phyloP scores from a whole-genome alignment of 1,284 basidiomycete genomes.

The Cerioporus squamosus region DNA sequence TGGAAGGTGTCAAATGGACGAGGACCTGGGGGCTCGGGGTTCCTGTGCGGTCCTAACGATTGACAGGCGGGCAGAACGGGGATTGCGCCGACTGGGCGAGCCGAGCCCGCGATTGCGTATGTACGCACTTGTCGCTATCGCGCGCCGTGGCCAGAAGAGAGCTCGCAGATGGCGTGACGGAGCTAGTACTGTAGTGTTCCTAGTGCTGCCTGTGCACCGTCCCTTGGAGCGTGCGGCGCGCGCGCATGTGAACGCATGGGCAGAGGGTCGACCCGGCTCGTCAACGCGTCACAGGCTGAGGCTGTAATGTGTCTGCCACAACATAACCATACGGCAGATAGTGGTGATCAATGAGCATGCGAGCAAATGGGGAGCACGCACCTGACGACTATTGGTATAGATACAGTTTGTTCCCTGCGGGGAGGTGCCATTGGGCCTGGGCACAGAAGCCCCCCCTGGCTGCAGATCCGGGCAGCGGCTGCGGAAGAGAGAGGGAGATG shows the following conservation, averaged over 20 bases:
- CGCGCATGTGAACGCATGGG: neutral
- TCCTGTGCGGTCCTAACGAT: too few species aligned
- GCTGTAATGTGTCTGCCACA: neutral
- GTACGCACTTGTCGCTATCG: too few species aligned
- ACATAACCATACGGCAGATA: constrained; percentile 1
- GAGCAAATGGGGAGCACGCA: neutral
- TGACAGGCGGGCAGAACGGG: too few species aligned
- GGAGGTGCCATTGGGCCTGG: neutral
- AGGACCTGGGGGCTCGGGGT: too few species aligned
- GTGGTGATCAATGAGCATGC: neutral
- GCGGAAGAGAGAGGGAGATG: constrained; percentile 2
- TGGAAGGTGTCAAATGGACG: too few species aligned
- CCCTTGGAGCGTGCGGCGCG: neutral
- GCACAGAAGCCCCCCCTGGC: neutral
- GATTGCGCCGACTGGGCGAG: too few species aligned
- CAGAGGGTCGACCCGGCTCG: neutral
- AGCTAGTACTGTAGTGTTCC: too few species aligned
- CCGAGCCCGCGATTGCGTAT: too few species aligned
- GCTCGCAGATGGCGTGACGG: too few species aligned
- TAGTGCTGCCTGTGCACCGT: too few species aligned
- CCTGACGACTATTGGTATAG: neutral
- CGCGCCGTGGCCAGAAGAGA: too few species aligned
- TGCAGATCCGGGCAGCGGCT: constrained; percentile 14
- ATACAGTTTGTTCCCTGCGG: neutral
- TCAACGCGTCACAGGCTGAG: too few species aligned